Evolutionary conservation across 306 rosid species (phyloP).

Genomic region (Dryas octopetala): DNA sequence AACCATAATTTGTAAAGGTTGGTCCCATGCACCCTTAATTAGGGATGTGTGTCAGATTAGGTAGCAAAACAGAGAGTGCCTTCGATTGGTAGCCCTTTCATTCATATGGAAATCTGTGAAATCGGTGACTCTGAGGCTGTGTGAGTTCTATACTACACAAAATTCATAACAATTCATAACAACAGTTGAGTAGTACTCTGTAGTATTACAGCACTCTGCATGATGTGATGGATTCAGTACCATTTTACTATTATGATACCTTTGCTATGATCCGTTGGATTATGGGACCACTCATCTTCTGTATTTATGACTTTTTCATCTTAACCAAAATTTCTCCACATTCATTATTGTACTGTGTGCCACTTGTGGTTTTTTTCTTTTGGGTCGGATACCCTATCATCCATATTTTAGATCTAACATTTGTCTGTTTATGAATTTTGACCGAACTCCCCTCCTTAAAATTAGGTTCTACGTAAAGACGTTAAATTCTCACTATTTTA

Average conservation of each 20-base stretch:
- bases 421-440: too few species aligned
- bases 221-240: slow-evolving; percentile 41
- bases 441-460: too few species aligned
- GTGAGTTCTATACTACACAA: background rate
- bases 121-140: background rate
- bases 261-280: slow-evolving; percentile 36
- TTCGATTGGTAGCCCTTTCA: slow-evolving; percentile 9
- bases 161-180: background rate
- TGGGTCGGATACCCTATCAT: too few species aligned
- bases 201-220: background rate
- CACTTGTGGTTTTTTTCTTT: slow-evolving; percentile 19
- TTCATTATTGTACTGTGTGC: slow-evolving; percentile 19
- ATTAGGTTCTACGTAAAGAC: too few species aligned
- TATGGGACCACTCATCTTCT: slow-evolving; percentile 38
- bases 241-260: slow-evolving; percentile 26
- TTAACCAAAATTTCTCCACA: slow-evolving; percentile 29
- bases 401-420: too few species aligned
- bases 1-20: slow-evolving; percentile 23
- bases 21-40: slow-evolving; percentile 36
- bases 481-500: too few species aligned
- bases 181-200: too few species aligned
- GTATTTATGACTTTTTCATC: slow-evolving; percentile 41
- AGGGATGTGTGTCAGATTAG: slow-evolving; percentile 34
- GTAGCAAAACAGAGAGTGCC: slow-evolving; percentile 17
- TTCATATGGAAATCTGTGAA: slow-evolving; percentile 22